Base-by-base conservation (phyloP, 2,329 filamentous ascomycete genomes). In the Plectosphaerella cucumerina region DNA sequence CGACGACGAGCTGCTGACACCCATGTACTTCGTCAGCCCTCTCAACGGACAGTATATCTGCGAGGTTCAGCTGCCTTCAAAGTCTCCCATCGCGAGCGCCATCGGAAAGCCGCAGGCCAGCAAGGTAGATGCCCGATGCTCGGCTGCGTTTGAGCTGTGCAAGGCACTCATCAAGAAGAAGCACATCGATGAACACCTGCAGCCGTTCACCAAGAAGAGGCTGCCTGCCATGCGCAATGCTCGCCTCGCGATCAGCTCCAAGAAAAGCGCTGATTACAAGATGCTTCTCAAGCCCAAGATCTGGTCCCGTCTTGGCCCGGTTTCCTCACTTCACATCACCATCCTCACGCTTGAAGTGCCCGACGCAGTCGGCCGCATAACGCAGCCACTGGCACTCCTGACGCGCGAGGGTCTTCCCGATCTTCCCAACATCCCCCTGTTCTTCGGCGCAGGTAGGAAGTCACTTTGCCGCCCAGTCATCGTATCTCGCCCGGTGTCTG, bases 161-260 rank as follows among this genome's bases (percentile, higher is more conserved):
- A 65, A 90, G 2, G 65, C 83, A 54, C 75, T 99, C 15, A 75
- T 86, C 45, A 75, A 81, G 52, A 77, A 79, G 49, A 80, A 80
- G 2, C 83, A 86, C 53, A 74, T 99, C 5, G 82, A 97, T 62
- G 78, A 84, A 1, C 74, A 90, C 62, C 75, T 97, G 3, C 79
- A 89, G 50, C 89, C 94, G 0, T 81, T 80, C 0, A 89, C 89
- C 53, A 75, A 77, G 18, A 93, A 87, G 62, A 76, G 78, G 37
- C 74, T 94, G 0, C 92, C 90, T 4, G 77, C 74, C 0, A 93
- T 95, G 87, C 80, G 89, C n/a, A 97, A 97, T 65, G 91, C 92
- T 3, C 80, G 84, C 0, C 71, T 97, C 5, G 91, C 92, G 0
- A 77, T 97, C n/a, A 87, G 83, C 56, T 84, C 84, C 21, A 92